Evolutionary conservation across 768 basidiomycete species (phyloP).

Genomic region (Boletus tylopilopsis): DNA sequence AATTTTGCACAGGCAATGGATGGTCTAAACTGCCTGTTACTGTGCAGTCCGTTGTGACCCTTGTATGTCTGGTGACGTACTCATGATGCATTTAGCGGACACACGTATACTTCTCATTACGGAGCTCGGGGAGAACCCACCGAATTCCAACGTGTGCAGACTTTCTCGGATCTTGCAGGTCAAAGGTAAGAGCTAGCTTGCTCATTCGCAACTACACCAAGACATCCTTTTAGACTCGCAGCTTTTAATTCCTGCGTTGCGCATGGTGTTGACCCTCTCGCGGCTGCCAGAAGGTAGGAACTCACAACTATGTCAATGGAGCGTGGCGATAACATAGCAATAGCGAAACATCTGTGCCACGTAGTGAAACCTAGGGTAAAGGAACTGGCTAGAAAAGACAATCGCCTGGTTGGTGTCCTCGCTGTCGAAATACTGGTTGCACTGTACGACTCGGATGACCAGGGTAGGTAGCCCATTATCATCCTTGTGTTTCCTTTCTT

Average conservation of each 20-base stretch:
- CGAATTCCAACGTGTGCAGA: slow-evolving; percentile 1
- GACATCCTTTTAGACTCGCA: slow-evolving; percentile 2
- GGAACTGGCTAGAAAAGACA: slow-evolving; percentile 7
- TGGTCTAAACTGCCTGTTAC: slow-evolving; percentile 14
- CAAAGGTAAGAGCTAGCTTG: slow-evolving; percentile 9
- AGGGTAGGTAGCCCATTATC: neutral
- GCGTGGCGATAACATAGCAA: neutral
- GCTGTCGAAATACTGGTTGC: slow-evolving; percentile 17
- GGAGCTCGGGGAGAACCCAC: neutral
- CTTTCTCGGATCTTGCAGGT: slow-evolving; percentile 14
- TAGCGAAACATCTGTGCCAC: neutral
- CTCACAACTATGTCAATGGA: neutral
- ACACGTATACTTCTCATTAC: slow-evolving; percentile 4
- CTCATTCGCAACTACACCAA: neutral
- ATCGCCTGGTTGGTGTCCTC: slow-evolving; percentile 12
- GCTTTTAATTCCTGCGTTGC: slow-evolving; percentile 14
- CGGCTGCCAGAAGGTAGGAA: slow-evolving; percentile 13
- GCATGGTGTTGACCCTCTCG: slow-evolving; percentile 18
- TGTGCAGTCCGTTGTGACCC: slow-evolving; percentile 10
- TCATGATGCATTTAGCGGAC: slow-evolving; percentile 8
- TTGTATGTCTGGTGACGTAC: neutral
- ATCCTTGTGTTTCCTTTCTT: neutral
- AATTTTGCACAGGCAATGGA: slow-evolving; percentile 24
- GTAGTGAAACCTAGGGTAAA: slow-evolving; percentile 10
- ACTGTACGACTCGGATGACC: neutral